Base-by-base conservation (phyloP, 2,329 filamentous ascomycete genomes). In the Aspergillus eucalypticola region DNA sequence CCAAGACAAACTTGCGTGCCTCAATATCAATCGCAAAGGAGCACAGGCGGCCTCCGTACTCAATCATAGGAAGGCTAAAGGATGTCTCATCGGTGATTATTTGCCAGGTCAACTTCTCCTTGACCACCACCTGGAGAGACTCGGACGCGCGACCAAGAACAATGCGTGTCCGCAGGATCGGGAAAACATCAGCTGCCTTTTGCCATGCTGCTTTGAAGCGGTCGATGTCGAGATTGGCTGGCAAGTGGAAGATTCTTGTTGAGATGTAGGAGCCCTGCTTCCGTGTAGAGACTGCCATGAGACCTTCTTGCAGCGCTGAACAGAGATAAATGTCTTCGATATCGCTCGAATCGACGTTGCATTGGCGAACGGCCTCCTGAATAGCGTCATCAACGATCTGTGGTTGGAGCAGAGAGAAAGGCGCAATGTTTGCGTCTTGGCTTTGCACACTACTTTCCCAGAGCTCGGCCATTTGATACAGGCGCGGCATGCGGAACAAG, bases 261-360 rank as follows among this genome's bases (percentile, higher is more conserved):
- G 42, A 39, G 13, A 50, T 57, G 29, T 58, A 60, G 25, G 48
- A 54, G 7, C 48, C 61, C 42, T 54, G 60, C 62, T 19, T 60
- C 50, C 42, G 69, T 64, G n/a, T 63, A 64, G 10, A 60, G 23
- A 39, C 67, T 53, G 53, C 68, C 62, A 69, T 54, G 25, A 71
- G 67, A 5, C 66, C 65, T 21, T 66, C 59, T 44, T 71, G 69
- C 55, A 70, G 61, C 7, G 69, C 62, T 48, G 67, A 68, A 21
- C 63, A 68, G 19, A 64, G 63, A 46, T 66, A 71, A 17, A 62
- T 60, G 25, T 68, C 61, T 32, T 69, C 64, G 11, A 71, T 27
- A 13, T 41, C 27, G 50, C 15, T 19, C 17, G n/a, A 3, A 0
- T 25, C 23, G 3, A 50, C 46, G 17, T n/a, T 27, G 17, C 46